Percentiles rank a stretch among this genome's conserved stretches.
These are phyloP conservation scores for Amanita phalloides DNA, from an alignment of 768 basidiomycete genomes.

Conservation along the genomic window DNA sequence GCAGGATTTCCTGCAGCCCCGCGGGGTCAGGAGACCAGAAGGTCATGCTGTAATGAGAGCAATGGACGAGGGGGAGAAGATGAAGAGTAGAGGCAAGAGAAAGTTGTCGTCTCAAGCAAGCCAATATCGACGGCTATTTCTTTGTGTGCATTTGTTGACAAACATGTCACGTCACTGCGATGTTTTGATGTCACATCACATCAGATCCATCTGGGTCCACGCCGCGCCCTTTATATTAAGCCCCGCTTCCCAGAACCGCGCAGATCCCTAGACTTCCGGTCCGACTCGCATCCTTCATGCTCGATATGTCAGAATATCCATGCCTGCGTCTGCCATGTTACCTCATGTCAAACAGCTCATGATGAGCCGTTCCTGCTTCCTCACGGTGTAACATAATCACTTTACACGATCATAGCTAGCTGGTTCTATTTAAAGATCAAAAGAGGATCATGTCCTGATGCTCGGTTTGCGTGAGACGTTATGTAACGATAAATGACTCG, in stretches of 20 bases:
- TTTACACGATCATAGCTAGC: constrained; percentile 1
- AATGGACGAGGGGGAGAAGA: constrained; percentile 16
- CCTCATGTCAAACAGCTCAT: neutral
- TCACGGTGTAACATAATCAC: neutral
- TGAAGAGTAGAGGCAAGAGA: constrained; percentile 15
- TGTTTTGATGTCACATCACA: constrained; percentile 9
- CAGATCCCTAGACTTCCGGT: neutral
- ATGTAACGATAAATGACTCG: neutral
- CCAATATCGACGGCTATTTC: constrained; percentile 19
- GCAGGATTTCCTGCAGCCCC: constrained; percentile 85
- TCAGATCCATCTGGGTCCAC: neutral
- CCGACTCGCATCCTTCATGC: neutral
- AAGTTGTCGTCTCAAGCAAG: constrained; percentile 8
- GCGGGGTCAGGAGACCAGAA: constrained; percentile 79
- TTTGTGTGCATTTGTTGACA: constrained; percentile 21
- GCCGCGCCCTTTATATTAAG: neutral
- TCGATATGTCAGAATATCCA: neutral
- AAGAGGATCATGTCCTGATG: neutral
- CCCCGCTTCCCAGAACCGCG: neutral
- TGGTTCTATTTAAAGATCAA: constrained; percentile 2
- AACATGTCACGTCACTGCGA: constrained; percentile 9
- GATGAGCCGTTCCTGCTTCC: neutral
- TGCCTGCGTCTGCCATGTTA: neutral
- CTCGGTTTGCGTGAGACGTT: neutral
- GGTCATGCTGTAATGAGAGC: constrained; percentile 41